These are phyloP conservation scores for Hydnomerulius pinastri DNA, from an alignment of 768 basidiomycete species.

Conservation along the genomic window DNA sequence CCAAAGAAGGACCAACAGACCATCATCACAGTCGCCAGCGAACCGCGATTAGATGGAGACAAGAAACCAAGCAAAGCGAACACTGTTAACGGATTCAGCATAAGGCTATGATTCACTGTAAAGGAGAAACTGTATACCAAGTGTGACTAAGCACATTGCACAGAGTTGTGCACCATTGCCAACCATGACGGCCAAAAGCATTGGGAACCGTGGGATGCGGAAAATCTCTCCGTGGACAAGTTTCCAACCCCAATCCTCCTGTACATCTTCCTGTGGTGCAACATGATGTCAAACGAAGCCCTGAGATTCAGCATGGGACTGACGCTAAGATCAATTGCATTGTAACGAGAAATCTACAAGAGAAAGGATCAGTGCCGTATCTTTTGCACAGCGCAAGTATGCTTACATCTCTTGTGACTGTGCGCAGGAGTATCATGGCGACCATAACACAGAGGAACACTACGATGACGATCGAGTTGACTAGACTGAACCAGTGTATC, in stretches of 20 bases:
- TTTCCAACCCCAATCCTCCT: slow-evolving; percentile 99
- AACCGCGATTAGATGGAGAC: slow-evolving; percentile 93
- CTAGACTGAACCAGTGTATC: slow-evolving; percentile 95
- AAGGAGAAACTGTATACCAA: slow-evolving; percentile 49
- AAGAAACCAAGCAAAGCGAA: slow-evolving; percentile 93
- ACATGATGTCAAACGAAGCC: background rate
- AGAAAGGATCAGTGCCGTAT: background rate
- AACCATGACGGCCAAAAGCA: slow-evolving; percentile 81
- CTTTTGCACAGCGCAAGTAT: background rate
- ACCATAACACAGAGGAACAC: slow-evolving; percentile 93
- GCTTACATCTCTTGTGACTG: slow-evolving; percentile 83
- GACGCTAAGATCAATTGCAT: slow-evolving; percentile 88
- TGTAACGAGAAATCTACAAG: slow-evolving; percentile 61
- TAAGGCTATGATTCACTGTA: slow-evolving; percentile 4
- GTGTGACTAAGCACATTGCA: slow-evolving; percentile 85
- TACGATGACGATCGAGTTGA: slow-evolving; percentile 91
- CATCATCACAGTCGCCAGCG: slow-evolving; percentile 68
- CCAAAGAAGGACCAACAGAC: slow-evolving; percentile 94
- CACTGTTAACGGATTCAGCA: slow-evolving; percentile 44
- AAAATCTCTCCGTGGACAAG: slow-evolving; percentile 97
- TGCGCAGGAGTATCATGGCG: slow-evolving; percentile 83
- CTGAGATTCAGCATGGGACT: slow-evolving; percentile 22
- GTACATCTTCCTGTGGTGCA: slow-evolving; percentile 76
- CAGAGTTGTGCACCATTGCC: slow-evolving; percentile 67
- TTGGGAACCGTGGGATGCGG: slow-evolving; percentile 74